Base-by-base conservation (phyloP, 768 basidiomycete species). In the Rhodosporidiobolus odoratus region DNA sequence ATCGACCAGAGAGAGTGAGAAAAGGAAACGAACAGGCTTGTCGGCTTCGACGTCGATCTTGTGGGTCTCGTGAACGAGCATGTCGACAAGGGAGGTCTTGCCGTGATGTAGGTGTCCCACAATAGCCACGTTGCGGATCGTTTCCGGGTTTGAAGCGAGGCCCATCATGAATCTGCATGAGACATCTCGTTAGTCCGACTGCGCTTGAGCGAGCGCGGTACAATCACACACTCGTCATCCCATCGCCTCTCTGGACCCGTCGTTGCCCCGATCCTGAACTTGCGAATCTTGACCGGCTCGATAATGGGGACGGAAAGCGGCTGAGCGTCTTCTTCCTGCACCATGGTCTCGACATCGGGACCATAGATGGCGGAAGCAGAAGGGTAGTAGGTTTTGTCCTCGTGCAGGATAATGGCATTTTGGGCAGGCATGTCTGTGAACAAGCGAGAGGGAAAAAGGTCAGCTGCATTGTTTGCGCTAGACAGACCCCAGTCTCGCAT, bases 341-440 rank as follows among this genome's bases (percentile, higher is more conserved):
- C 96, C 75, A 98, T 81, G 1, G 96, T 90, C 81, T 98, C 95
- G 38, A 99, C 96, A 68, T 88, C 96, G 47, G 86, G 83, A 4
- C 96, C 96, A 79, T 99, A 99, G 2, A 94, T 86, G 25, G 97
- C 92, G 65, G 83, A 83, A 1, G 96, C 95, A 21, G 89, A 89
- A 21, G 92, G 91, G 79, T 99, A 99, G 80, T 99, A 98, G 80
- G 92, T 90, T 80, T 99, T 99, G 81, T 99, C 90, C 79, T 98
- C 96, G 76, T 98, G 95, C 54, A 98, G 83, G 53, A 98, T 80
- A 57, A 82, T 79, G 74, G 73, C 80, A 69, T 88, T 90, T 74
- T 90, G 88, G 40, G 84, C 80, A 50, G 90, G 89, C 75, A 71
- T 21, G 50, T 88, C 91, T 90, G 75, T 53, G 62, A 27, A n/a